phyloP scores from a whole-genome alignment of 495 filamentous ascomycete genomes.

The Venustampulla echinocandica region DNA sequence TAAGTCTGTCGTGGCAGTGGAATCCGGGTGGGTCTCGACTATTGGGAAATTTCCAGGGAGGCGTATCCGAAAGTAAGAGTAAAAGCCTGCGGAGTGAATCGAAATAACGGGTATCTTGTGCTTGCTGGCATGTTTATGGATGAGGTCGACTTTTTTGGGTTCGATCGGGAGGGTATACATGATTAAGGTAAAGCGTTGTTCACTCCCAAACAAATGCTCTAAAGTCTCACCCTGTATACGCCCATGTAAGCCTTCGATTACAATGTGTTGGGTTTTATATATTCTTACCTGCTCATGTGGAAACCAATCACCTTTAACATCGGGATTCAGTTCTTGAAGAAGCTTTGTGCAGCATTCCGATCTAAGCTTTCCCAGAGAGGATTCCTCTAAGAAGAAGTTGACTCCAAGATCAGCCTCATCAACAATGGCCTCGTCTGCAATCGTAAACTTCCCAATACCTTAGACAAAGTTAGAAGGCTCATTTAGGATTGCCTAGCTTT shows the following conservation, averaged over 20 bases:
- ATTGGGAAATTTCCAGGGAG: constrained; percentile 78
- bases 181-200: constrained; percentile 55
- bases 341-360: constrained; percentile 68
- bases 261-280: neutral
- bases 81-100: constrained; percentile 81
- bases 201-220: constrained; percentile 25
- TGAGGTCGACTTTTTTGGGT: constrained; percentile 44
- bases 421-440: constrained; percentile 73
- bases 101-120: constrained; percentile 70
- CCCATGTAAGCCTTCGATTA: constrained; percentile 1
- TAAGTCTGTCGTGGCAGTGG: constrained; percentile 75
- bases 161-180: constrained; percentile 64
- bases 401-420: constrained; percentile 78
- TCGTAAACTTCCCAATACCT: constrained; percentile 91
- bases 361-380: constrained; percentile 68
- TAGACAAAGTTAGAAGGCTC: constrained; percentile 14
- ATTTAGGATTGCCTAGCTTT: neutral
- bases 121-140: constrained; percentile 49
- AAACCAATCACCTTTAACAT: constrained; percentile 65
- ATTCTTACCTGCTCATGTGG: constrained; percentile 31
- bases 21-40: constrained; percentile 92
- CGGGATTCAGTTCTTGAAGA: constrained; percentile 89
- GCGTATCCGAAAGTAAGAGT: constrained; percentile 69
- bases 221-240: constrained; percentile 20
- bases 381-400: constrained; percentile 90